Conservation (phyloP, 176 grass and related monocot genomes). For the Cocos nucifera region DNA sequence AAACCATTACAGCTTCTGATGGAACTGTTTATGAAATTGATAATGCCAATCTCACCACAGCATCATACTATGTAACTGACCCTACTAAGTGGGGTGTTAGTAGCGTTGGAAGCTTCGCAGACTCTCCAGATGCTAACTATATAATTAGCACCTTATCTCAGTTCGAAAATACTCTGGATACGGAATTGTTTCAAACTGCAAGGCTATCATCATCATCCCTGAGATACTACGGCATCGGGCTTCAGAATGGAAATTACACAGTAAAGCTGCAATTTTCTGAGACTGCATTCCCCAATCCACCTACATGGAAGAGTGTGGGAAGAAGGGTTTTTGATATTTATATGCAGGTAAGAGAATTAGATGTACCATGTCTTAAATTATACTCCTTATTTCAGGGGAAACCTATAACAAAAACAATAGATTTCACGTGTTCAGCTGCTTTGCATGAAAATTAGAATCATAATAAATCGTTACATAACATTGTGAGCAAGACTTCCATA, state of each 20-base stretch:
- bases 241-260: constrained; percentile 90
- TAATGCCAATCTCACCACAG: constrained; percentile 19
- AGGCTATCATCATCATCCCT: constrained; percentile 77
- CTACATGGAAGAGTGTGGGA: constrained; percentile 39
- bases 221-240: constrained; percentile 78
- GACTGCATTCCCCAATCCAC: constrained; percentile 27
- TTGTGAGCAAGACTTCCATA: no score
- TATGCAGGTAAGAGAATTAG: constrained; percentile 43
- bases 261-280: constrained; percentile 73
- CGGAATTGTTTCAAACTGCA: constrained; percentile 59
- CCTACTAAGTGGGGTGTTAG: constrained; percentile 62
- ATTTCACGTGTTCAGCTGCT: no score
- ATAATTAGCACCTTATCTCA: constrained; percentile 31
- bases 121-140: constrained; percentile 26
- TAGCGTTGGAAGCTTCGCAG: constrained; percentile 48
- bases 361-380: not conserved
- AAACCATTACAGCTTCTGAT: constrained; percentile 47
- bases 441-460: no score
- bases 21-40: constrained; percentile 41
- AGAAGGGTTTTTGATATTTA: constrained; percentile 88
- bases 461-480: no score
- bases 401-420: no score
- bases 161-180: constrained; percentile 53
- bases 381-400: not conserved
- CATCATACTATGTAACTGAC: constrained; percentile 23